phyloP scores from a whole-genome alignment of 805 yeast genomes.

The Clavispora vitiphila region DNA sequence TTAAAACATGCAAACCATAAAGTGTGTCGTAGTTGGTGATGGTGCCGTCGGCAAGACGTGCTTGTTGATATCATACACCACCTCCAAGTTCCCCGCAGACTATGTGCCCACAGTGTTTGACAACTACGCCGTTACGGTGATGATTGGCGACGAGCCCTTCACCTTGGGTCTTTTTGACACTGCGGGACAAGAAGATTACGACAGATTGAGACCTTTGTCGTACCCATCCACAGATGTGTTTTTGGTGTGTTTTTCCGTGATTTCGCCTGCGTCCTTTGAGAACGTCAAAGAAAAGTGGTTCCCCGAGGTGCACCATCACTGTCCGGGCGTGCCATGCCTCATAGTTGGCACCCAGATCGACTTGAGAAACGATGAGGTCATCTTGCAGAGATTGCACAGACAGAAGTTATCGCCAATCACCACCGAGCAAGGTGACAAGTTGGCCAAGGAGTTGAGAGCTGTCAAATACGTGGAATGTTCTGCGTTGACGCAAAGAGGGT shows the following conservation, averaged over 20 bases:
- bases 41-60: conserved; percentile 99
- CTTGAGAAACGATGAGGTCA: conserved; percentile 87
- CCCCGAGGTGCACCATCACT: conserved; percentile 94
- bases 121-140: conserved; percentile 89
- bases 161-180: conserved; percentile 97
- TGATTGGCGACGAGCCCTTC: conserved; percentile 97
- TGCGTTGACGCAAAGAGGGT: conserved; percentile 93
- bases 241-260: conserved; percentile 91
- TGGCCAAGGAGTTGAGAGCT: conserved; percentile 91
- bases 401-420: conserved; percentile 85
- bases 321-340: conserved; percentile 97
- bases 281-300: conserved; percentile 98
- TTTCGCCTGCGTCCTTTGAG: conserved; percentile 95
- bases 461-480: conserved; percentile 97
- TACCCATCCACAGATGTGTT: conserved; percentile 98
- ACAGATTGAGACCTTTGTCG: conserved; percentile 90
- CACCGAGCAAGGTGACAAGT: conserved; percentile 82
- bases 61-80: conserved; percentile 90
- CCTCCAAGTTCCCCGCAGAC: conserved; percentile 96
- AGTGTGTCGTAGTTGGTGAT: conserved; percentile 98
- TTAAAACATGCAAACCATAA: conserved; percentile 51
- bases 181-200: conserved; percentile 99
- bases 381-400: conserved; percentile 82
- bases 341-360: conserved; percentile 97
- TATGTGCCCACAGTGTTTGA: conserved; percentile 98